Evolutionary conservation across 441 rosid species (phyloP), one percentile per base, ranked within the genome.

Genomic region (Bruguiera hainesii): DNA sequence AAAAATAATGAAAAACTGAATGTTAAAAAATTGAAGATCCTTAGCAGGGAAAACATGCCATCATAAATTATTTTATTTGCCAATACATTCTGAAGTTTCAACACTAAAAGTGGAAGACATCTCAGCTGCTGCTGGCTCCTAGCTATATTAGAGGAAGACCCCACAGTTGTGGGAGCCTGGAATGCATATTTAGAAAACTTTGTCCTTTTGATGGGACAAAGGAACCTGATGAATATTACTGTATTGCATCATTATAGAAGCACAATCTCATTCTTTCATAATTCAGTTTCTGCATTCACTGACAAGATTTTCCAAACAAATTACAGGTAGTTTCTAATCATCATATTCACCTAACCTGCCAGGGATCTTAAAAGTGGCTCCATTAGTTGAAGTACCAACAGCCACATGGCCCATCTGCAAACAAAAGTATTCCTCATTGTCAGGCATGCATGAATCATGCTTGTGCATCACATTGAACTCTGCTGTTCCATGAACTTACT

Each of bases 331-430:
- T 42, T 42, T 42, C 16, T 42, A 42, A 42, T 42, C 15, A 42
- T 42, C 60, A 30, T 52, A n/a, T 25, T 52, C 29, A 59, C 29
- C 69, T 74, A 83, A 93, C 97, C 98, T 87, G 67, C 98, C 97
- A 4, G 97, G 93, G 72, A 93, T 87, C 85, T 93, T 93, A 72
- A 78, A 89, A 28, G 95, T 89, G 59, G 98, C 97, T 66, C 98
- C 98, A 80, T 93, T 93, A 52, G 98, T 93, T 52, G 98, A 93
- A 69, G 96, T 89, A 52, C 98, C 98, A 50, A 91, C 97, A 69
- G 98, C 98, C 53, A 89, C 77, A 80, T 80, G 87, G 56, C 97
- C 97, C 84, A 76, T 79, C 98, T 91, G 75, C 62, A 77, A 46
- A 60, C 59, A 71, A 59, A 73, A 65, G 15, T 42, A 39, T 65